A percentile compares a stretch with the other conserved stretches of the same genome.
phyloP scores from a whole-genome alignment of 371 early-diverging fungal genomes.

The Syncephalastrum sp. region DNA sequence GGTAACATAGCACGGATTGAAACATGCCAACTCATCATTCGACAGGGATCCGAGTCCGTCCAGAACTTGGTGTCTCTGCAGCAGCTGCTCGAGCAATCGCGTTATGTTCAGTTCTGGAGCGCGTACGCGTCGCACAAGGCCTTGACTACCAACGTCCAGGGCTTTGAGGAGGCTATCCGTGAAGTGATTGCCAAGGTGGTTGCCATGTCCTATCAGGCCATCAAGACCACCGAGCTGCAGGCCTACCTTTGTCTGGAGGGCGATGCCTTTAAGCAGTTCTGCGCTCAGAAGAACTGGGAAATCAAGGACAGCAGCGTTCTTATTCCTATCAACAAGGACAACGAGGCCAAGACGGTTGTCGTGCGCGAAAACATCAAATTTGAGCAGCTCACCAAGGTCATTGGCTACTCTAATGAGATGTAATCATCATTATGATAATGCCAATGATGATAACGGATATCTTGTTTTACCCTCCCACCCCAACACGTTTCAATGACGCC shows the following conservation, averaged over 20 bases:
- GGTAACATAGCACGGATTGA: neutral
- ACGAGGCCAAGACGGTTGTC: conserved; percentile 79
- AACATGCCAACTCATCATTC: neutral
- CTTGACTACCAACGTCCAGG: conserved; percentile 62
- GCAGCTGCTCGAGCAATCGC: conserved; percentile 75
- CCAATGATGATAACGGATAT: conserved; percentile 1
- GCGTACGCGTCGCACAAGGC: conserved; percentile 53
- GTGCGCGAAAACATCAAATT: conserved; percentile 87
- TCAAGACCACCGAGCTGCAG: conserved; percentile 54
- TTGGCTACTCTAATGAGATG: conserved; percentile 69
- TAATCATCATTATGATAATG: conserved; percentile 14
- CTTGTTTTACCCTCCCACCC: neutral
- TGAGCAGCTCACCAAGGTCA: conserved; percentile 73
- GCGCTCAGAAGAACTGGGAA: conserved; percentile 68
- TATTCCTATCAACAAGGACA: conserved; percentile 80
- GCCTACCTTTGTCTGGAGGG: conserved; percentile 69
- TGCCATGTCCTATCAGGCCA: conserved; percentile 80
- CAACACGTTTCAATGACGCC: neutral
- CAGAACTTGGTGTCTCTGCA: conserved; percentile 70
- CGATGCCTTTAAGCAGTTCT: conserved; percentile 63
- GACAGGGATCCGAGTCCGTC: conserved; percentile 54
- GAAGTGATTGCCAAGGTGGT: conserved; percentile 70
- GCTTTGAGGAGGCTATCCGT: conserved; percentile 77
- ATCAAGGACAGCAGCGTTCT: conserved; percentile 60
- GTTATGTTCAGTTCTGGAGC: conserved; percentile 82